Conservation (phyloP, 2,329 filamentous ascomycete species). For the Fusarium graminum region DNA sequence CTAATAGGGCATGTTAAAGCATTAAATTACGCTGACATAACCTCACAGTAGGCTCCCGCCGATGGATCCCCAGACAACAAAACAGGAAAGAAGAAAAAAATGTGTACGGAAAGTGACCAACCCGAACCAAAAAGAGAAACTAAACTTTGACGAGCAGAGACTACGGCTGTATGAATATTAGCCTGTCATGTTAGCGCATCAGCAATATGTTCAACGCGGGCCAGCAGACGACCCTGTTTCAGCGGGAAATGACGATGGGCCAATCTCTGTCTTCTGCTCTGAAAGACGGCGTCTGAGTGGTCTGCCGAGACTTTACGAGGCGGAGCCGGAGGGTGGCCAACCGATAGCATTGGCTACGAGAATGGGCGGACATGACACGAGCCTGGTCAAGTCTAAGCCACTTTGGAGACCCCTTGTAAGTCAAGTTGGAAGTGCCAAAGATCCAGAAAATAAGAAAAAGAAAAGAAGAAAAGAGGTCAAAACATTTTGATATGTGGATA, state of each 20-base stretch:
- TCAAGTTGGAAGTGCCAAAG: slow-evolving; percentile 11
- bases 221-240: slow-evolving; percentile 50
- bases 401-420: slow-evolving; percentile 29
- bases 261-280: slow-evolving; percentile 44
- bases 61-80: slow-evolving; percentile 23
- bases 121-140: slow-evolving; percentile 22
- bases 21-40: neutral
- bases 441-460: slow-evolving; percentile 1
- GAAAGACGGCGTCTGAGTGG: slow-evolving; percentile 30
- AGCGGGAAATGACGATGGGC: slow-evolving; percentile 49
- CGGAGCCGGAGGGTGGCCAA: slow-evolving; percentile 29
- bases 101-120: slow-evolving; percentile 28
- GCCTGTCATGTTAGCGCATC: slow-evolving; percentile 14
- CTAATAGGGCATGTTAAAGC: neutral
- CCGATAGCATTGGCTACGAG: slow-evolving; percentile 34
- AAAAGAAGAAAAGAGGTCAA: slow-evolving; percentile 19
- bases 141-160: slow-evolving; percentile 11
- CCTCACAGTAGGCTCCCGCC: neutral
- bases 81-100: slow-evolving; percentile 10
- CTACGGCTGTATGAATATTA: slow-evolving; percentile 28
- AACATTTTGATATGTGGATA: slow-evolving; percentile 37
- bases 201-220: slow-evolving; percentile 33
- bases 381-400: slow-evolving; percentile 40
- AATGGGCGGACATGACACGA: slow-evolving; percentile 40
- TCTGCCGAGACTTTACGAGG: slow-evolving; percentile 42